phyloP scores from a whole-genome alignment of 2,329 filamentous ascomycete species.

The Ophiocordyceps polyrhachis-furcata region DNA sequence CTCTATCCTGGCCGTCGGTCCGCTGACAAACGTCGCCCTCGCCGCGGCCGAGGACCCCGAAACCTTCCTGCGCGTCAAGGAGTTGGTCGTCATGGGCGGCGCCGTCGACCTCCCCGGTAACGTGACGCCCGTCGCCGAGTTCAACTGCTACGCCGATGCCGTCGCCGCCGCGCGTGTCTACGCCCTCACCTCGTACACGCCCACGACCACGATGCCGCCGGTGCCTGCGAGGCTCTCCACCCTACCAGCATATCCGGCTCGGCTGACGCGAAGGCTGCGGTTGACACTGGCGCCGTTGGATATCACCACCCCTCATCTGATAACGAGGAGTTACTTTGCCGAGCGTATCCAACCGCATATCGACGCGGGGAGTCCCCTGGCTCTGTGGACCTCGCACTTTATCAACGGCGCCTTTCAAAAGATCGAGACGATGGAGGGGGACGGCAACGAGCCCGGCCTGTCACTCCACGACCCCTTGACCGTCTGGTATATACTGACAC shows the following conservation, averaged over 20 bases:
- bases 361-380: slow-evolving; percentile 49
- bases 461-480: slow-evolving; percentile 63
- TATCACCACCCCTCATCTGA: slow-evolving; percentile 52
- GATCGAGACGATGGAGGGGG: slow-evolving; percentile 42
- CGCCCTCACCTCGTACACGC: slow-evolving; percentile 55
- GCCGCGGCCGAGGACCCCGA: slow-evolving; percentile 79
- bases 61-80: slow-evolving; percentile 73
- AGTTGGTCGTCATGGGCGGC: slow-evolving; percentile 92
- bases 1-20: slow-evolving; percentile 78
- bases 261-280: slow-evolving; percentile 43
- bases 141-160: slow-evolving; percentile 86
- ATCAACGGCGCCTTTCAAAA: slow-evolving; percentile 52
- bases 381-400: slow-evolving; percentile 54
- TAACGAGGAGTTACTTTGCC: slow-evolving; percentile 42
- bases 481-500: slow-evolving; percentile 58
- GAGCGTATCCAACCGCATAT: slow-evolving; percentile 34
- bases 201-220: slow-evolving; percentile 64
- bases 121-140: slow-evolving; percentile 70
- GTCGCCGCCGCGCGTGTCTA: slow-evolving; percentile 60
- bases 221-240: slow-evolving; percentile 29
- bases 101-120: slow-evolving; percentile 67
- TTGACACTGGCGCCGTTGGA: slow-evolving; percentile 60
- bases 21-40: slow-evolving; percentile 81
- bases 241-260: slow-evolving; percentile 43
- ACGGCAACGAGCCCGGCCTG: slow-evolving; percentile 37